These are phyloP conservation scores for Blastobotrys terrestris DNA, from an alignment of 805 yeast genomes.

Conservation along the genomic window DNA sequence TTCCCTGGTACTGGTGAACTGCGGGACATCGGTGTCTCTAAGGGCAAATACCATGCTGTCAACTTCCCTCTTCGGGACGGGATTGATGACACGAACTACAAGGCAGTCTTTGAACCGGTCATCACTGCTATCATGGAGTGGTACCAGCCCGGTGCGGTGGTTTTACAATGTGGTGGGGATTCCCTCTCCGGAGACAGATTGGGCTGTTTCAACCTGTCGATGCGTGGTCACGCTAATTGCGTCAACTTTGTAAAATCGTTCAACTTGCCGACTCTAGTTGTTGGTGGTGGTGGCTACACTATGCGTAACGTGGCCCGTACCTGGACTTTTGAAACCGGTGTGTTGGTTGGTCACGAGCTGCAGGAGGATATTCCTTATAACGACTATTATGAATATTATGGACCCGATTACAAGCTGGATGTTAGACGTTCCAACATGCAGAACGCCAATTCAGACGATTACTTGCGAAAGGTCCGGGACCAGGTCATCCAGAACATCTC, in stretches of 20 bases:
- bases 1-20: constrained; percentile 97
- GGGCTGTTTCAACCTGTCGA: constrained; percentile 89
- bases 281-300: constrained; percentile 98
- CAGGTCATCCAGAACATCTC: constrained; percentile 75
- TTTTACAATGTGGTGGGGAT: constrained; percentile 97
- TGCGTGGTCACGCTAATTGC: constrained; percentile 93
- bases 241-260: constrained; percentile 83
- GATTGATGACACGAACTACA: constrained; percentile 88
- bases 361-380: constrained; percentile 74
- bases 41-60: constrained; percentile 80
- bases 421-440: constrained; percentile 95
- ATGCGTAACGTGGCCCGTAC: constrained; percentile 90
- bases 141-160: constrained; percentile 90
- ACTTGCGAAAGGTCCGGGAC: constrained; percentile 73
- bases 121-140: constrained; percentile 86
- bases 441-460: constrained; percentile 91
- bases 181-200: constrained; percentile 87
- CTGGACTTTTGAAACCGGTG: constrained; percentile 93
- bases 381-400: constrained; percentile 94
- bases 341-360: constrained; percentile 54
- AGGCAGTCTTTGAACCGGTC: constrained; percentile 54
- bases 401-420: constrained; percentile 92
- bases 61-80: constrained; percentile 95
- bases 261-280: constrained; percentile 81
- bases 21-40: constrained; percentile 83